Evolutionary conservation across 1,284 basidiomycete species (phyloP).

Genomic region (Ustilago crameri): DNA sequence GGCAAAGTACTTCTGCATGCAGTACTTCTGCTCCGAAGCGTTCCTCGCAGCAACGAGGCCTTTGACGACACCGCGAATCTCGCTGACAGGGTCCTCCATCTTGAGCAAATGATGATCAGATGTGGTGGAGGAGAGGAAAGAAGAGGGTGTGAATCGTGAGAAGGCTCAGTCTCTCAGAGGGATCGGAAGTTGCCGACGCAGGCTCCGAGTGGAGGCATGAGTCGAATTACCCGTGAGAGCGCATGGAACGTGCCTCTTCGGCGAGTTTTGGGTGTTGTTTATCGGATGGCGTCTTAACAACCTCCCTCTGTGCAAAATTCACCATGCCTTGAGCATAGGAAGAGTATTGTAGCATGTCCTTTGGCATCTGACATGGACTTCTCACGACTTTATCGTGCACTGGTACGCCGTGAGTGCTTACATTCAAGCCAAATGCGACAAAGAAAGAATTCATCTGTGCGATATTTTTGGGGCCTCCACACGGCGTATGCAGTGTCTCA

Average conservation of each 20-base stretch:
- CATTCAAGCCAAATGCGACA: too few relatives aligned
- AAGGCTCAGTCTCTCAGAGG: not conserved
- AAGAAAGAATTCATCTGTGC: not conserved
- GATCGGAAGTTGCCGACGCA: too few relatives aligned
- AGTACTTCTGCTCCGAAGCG: constrained; percentile 59
- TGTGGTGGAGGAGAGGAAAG: not conserved
- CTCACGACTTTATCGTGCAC: too few relatives aligned
- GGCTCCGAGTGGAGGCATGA: not conserved
- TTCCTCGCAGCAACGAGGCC: constrained; percentile 61
- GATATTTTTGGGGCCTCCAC: not conserved
- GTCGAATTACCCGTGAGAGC: not conserved
- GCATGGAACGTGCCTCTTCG: too few relatives aligned
- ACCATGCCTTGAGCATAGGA: too few relatives aligned
- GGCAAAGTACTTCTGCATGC: constrained; percentile 58
- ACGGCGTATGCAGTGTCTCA: not conserved
- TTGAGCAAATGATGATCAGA: constrained; percentile 2
- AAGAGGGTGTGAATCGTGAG: not conserved
- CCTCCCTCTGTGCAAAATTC: too few relatives aligned
- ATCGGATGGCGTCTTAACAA: too few relatives aligned
- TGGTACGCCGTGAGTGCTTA: too few relatives aligned
- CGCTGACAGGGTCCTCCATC: constrained; percentile 63
- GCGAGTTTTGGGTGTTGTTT: too few relatives aligned
- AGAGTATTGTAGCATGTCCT: too few relatives aligned
- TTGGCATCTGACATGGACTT: too few relatives aligned
- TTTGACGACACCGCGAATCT: constrained; percentile 60